These are phyloP conservation scores for Leptodontidium sp. DNA, from an alignment of 2,329 filamentous ascomycete genomes.

Conservation along the genomic window DNA sequence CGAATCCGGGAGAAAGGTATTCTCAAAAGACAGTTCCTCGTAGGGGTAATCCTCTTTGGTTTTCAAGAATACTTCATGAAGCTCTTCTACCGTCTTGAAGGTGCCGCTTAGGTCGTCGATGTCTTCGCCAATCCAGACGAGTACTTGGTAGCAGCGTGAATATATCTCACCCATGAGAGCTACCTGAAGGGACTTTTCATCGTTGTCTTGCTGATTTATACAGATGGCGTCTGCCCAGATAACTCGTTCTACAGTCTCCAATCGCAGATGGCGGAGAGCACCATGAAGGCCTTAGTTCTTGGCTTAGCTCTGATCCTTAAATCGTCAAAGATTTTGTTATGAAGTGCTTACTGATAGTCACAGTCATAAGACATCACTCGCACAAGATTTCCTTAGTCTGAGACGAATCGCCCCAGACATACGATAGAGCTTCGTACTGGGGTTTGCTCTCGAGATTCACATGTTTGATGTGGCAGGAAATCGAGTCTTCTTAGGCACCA, in stretches of 20 bases:
- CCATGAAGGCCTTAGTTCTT: background rate
- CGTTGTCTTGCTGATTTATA: background rate
- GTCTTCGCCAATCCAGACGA: conserved; percentile 1
- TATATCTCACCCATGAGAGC: background rate
- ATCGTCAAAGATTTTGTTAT: background rate
- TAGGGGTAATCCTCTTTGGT: background rate
- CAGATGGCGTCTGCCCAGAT: conserved; percentile 11
- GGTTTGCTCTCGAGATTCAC: background rate
- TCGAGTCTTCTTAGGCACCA: background rate
- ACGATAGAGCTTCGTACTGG: background rate
- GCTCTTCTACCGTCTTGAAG: background rate
- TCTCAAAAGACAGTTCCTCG: background rate
- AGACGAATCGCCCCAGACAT: background rate
- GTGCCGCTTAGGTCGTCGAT: background rate
- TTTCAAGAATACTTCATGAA: background rate
- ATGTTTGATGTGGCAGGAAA: background rate
- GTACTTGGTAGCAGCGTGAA: background rate
- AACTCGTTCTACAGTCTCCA: background rate
- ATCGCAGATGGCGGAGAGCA: background rate
- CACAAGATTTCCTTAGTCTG: background rate
- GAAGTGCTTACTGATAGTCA: background rate
- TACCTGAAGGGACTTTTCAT: background rate
- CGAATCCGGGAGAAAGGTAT: background rate
- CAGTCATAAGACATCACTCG: background rate
- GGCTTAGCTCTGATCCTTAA: background rate